Percentiles rank a stretch among this genome's conserved stretches.
phyloP scores from a whole-genome alignment of 805 yeast genomes.

The Spathaspora sp. region DNA sequence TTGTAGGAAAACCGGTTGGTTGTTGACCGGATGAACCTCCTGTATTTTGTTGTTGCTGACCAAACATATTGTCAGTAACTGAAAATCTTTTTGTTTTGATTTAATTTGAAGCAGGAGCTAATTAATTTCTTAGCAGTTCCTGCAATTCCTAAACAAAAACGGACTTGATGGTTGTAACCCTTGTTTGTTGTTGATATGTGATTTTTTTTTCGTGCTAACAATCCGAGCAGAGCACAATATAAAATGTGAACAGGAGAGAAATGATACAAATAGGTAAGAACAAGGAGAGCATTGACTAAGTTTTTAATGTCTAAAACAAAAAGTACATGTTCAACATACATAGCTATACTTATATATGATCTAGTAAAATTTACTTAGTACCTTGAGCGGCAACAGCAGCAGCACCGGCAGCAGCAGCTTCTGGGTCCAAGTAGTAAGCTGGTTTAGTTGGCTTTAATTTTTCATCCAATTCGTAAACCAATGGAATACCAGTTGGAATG shows the following conservation, averaged over 20 bases:
- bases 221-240: no score
- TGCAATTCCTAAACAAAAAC: no score
- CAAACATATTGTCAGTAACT: not conserved
- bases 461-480: conserved; percentile 91
- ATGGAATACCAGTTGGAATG: conserved; percentile 98
- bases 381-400: conserved; percentile 99
- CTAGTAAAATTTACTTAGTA: conserved; percentile 19
- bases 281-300: no score
- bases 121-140: not conserved
- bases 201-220: no score
- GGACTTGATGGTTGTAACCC: no score
- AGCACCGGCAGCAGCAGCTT: conserved; percentile 99
- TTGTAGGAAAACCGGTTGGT: not conserved
- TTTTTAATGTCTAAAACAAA: no score
- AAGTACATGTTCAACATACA: no score
- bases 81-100: not conserved
- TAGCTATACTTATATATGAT: no score
- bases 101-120: not conserved
- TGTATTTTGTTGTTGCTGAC: conserved; percentile 1
- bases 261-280: no score
- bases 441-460: conserved; percentile 86
- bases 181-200: no score
- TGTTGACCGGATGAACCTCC: not conserved
- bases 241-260: no score
- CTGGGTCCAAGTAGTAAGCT: conserved; percentile 96